Base-by-base conservation (phyloP, 2,329 filamentous ascomycete genomes). In the Fusarium sp. region DNA sequence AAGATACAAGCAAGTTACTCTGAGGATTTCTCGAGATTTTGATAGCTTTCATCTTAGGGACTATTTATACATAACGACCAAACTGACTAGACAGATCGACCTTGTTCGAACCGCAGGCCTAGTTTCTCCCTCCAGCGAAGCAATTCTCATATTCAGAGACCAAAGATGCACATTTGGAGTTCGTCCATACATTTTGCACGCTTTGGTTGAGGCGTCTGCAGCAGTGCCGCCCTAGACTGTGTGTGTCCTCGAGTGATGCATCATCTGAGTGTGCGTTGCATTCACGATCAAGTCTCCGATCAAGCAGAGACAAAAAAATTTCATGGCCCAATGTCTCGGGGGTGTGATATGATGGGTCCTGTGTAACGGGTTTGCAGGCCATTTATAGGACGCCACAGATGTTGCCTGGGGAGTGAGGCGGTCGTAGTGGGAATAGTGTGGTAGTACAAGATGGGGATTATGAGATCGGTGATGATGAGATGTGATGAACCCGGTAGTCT, bases 91-190 rank as follows among this genome's bases (percentile, higher is more conserved):
- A 52, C 60, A 65, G 69, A 75, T 75, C 60, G 63, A 60, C 63
- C 44, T 56, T 23, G 26, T 45, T 37, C 44, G 17, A 80, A 80
- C 73, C 90, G 88, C 53, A 84, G 82, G 60, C 85, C 4, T 85
- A 92, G 5, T 56, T 32, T 26, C 45, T 30, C 90, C 3, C 80
- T 92, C 38, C 33, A 91, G 92, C 76, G 86, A 91, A 2, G 81
- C 93, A 27, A 82, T 88, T 42, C 83, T 91, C 69, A 89, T 87
- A 9, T 83, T 85, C 52, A 60, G 61, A 69, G 66, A 71, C 73
- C 62, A 58, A 84, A 41, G 33, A 56, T 63, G 64, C 87, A 69
- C 89, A 92, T 73, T 90, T 92, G 78, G 84, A 92, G 14, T 89
- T 89, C 41, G 13, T 91, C 88, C 17, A 82, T 79, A 62, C 64